Evolutionary conservation across 495 filamentous ascomycete species (phyloP).

Genomic region (Xylaria flabelliformis): DNA sequence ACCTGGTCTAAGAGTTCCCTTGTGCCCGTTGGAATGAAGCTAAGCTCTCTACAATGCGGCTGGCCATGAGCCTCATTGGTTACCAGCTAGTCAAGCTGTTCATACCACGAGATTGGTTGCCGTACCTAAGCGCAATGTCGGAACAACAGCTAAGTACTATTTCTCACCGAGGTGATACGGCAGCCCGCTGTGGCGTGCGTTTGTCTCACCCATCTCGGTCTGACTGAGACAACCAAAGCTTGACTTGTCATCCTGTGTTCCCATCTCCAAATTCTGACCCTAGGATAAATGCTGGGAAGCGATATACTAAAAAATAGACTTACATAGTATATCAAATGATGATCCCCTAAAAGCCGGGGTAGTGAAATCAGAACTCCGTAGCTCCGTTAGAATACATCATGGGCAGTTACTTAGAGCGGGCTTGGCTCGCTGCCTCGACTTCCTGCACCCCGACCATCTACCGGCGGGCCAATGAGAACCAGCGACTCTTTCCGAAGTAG

Average conservation of each 20-base stretch:
- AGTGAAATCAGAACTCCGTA: conserved; percentile 24
- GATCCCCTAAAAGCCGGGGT: conserved; percentile 1
- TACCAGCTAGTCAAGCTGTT: conserved; percentile 4
- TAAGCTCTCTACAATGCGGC: conserved; percentile 2
- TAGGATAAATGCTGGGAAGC: background rate
- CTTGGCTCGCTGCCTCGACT: background rate
- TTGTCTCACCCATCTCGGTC: background rate
- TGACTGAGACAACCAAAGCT: background rate
- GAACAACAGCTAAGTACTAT: background rate
- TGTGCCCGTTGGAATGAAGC: conserved; percentile 24
- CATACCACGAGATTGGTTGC: conserved; percentile 10
- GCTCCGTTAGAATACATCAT: conserved; percentile 5
- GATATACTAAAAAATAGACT: background rate
- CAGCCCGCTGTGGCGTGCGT: background rate
- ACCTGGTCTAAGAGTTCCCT: conserved; percentile 17
- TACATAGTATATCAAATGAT: background rate
- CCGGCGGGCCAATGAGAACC: conserved; percentile 14
- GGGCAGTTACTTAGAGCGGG: background rate
- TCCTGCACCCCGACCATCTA: conserved; percentile 13
- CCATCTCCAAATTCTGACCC: background rate
- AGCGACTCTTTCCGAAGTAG: conserved; percentile 4
- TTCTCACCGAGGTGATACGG: background rate
- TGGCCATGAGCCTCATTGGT: conserved; percentile 15
- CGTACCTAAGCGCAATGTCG: conserved; percentile 3
- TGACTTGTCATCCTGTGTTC: no score